Conservation (phyloP, 768 basidiomycete species). For the Lactifluus subvellereus region DNA sequence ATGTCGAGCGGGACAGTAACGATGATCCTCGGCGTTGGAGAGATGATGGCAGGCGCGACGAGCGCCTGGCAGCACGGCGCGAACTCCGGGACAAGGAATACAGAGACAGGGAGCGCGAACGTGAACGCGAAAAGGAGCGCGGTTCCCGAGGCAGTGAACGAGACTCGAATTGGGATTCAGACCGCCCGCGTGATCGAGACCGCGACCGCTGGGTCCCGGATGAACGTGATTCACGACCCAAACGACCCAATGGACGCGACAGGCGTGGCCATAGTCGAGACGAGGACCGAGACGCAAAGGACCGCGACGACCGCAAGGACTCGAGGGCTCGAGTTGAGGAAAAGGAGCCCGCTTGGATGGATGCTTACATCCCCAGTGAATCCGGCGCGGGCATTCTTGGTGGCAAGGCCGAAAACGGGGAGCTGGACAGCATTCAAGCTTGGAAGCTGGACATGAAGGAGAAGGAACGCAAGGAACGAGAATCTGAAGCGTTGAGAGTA, state of each 20-base stretch:
- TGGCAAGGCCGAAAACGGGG: conserved; percentile 52
- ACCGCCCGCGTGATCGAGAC: conserved; percentile 35
- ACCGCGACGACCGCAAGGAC: conserved; percentile 43
- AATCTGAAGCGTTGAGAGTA: conserved; percentile 22
- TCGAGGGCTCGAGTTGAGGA: conserved; percentile 57
- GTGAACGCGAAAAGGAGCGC: conserved; percentile 40
- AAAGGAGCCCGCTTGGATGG: conserved; percentile 93
- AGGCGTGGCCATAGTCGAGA: conserved; percentile 48
- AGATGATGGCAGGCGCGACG: conserved; percentile 78
- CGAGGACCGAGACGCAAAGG: conserved; percentile 39
- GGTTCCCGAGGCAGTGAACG: conserved; percentile 34
- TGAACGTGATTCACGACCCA: conserved; percentile 61
- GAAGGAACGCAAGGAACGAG: conserved; percentile 56
- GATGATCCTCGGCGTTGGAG: conserved; percentile 75
- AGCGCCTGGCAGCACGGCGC: conserved; percentile 60
- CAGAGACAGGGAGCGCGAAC: conserved; percentile 35
- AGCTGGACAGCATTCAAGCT: conserved; percentile 77
- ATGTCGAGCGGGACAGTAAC: conserved; percentile 46
- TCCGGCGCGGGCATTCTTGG: conserved; percentile 58
- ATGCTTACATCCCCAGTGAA: conserved; percentile 67
- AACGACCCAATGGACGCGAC: conserved; percentile 55
- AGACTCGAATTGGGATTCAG: conserved; percentile 25
- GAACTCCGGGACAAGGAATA: conserved; percentile 40
- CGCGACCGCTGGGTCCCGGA: conserved; percentile 54
- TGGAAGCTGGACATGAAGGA: conserved; percentile 85